phyloP scores from a whole-genome alignment of 2,329 filamentous ascomycete species.

The Calonectria leucothoes region DNA sequence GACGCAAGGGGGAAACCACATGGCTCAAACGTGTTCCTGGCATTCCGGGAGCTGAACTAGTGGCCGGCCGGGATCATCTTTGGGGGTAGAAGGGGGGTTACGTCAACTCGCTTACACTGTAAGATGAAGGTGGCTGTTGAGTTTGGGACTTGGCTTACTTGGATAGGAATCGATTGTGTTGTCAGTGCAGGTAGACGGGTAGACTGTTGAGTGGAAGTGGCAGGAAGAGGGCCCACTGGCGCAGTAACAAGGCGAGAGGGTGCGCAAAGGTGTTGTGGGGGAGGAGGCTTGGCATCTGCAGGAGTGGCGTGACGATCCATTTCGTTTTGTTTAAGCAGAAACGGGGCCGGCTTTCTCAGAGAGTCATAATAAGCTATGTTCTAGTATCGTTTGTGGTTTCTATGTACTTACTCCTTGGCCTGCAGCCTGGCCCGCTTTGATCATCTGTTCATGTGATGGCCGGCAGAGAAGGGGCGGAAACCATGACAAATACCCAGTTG shows the following conservation, averaged over 20 bases:
- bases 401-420: not conserved
- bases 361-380: not conserved
- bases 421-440: not conserved
- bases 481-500: not conserved
- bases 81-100: too few species aligned
- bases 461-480: not conserved
- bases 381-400: too few species aligned
- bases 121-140: conserved; percentile 19
- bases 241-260: not conserved
- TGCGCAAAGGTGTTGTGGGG: not conserved
- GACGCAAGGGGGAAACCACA: not conserved
- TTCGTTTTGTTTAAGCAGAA: too few species aligned
- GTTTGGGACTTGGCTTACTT: conserved; percentile 1
- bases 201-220: not conserved
- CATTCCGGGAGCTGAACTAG: conserved; percentile 25
- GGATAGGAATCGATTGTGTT: not conserved
- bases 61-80: not conserved
- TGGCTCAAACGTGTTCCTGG: not conserved
- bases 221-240: not conserved
- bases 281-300: not conserved
- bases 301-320: not conserved
- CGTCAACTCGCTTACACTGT: not conserved
- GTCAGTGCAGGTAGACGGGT: too few species aligned
- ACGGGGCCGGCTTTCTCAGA: not conserved
- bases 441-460: not conserved